These are phyloP conservation scores for Lasiosphaeria miniovina DNA, from an alignment of 495 filamentous ascomycete species.

Conservation along the genomic window DNA sequence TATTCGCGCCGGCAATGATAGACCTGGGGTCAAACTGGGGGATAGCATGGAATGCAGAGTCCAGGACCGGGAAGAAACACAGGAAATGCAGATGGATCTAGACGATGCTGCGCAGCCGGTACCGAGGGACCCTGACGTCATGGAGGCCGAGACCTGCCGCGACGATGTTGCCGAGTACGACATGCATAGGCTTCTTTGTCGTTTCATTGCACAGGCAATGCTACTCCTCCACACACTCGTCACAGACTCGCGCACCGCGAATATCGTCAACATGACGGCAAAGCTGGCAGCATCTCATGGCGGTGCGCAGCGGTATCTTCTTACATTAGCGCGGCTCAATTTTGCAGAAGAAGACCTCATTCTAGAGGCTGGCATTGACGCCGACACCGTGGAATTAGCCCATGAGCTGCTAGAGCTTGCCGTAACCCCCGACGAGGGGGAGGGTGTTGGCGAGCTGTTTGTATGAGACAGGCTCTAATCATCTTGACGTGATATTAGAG, in stretches of 20 bases:
- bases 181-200: constrained; percentile 17
- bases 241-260: constrained; percentile 35
- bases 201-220: constrained; percentile 29
- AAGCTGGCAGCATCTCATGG: constrained; percentile 38
- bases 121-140: not conserved
- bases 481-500: too few species aligned
- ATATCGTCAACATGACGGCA: constrained; percentile 32
- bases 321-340: constrained; percentile 44
- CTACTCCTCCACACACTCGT: constrained; percentile 42
- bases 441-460: constrained; percentile 41
- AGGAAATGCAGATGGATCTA: not conserved
- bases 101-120: not conserved
- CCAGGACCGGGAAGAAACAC: not conserved
- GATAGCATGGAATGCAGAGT: constrained; percentile 1
- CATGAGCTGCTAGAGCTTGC: constrained; percentile 46
- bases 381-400: constrained; percentile 44
- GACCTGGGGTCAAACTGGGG: not conserved
- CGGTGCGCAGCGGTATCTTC: constrained; percentile 40
- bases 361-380: constrained; percentile 37
- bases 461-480: constrained; percentile 1
- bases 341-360: constrained; percentile 46
- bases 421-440: constrained; percentile 44
- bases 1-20: not conserved
- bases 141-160: not conserved
- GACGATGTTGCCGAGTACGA: not conserved